These are phyloP conservation scores for Boletus huronensis DNA, from an alignment of 768 basidiomycete species.

Conservation along the genomic window DNA sequence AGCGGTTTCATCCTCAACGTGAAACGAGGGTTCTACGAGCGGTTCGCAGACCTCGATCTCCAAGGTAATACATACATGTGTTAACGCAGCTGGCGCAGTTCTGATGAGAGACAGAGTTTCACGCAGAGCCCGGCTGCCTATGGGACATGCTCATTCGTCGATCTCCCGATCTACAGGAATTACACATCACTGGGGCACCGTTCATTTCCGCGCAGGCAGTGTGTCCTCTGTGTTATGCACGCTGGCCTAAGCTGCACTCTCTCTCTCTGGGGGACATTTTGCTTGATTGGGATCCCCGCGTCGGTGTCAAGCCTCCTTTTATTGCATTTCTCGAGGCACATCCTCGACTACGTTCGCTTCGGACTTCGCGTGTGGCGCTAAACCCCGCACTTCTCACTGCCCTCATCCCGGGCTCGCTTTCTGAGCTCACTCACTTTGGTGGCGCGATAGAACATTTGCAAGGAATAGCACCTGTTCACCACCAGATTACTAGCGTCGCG, in stretches of 20 bases:
- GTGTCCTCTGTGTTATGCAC: conserved; percentile 52
- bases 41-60: conserved; percentile 48
- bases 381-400: conserved; percentile 51
- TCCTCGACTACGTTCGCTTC: conserved; percentile 46
- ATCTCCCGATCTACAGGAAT: conserved; percentile 64
- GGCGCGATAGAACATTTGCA: conserved; percentile 69
- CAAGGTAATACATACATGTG: conserved; percentile 43
- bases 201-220: conserved; percentile 43
- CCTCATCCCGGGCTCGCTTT: conserved; percentile 45
- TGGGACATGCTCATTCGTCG: conserved; percentile 70
- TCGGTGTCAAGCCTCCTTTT: conserved; percentile 53
- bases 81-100: neutral
- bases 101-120: conserved; percentile 22
- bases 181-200: conserved; percentile 41
- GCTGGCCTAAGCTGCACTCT: conserved; percentile 63
- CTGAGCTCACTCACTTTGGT: conserved; percentile 53
- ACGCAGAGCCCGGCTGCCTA: conserved; percentile 31
- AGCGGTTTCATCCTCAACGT: conserved; percentile 59
- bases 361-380: conserved; percentile 50
- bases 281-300: conserved; percentile 47
- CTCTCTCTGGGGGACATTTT: conserved; percentile 65
- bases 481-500: conserved; percentile 50
- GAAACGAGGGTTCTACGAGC: conserved; percentile 59
- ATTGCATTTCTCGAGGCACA: conserved; percentile 68
- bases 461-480: conserved; percentile 47